Evolutionary conservation across 257 asterid genomes (phyloP), one percentile per base, ranked within the genome.

Genomic region (Perilla frutescens): DNA sequence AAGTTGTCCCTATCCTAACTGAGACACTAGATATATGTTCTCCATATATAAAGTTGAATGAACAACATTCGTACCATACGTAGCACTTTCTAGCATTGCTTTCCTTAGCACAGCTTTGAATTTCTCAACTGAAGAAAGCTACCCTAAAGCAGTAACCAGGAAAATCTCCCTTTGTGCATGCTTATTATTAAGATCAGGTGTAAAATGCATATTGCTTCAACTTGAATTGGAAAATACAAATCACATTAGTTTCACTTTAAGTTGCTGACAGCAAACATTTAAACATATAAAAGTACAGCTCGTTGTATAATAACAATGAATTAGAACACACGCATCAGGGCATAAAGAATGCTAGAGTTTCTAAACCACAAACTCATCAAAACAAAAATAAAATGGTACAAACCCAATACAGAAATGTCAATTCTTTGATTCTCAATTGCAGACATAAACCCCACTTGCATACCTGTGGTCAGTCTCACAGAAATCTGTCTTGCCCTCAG

Each of bases 401-500:
- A 66, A 62, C 4, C 56, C 81, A 12, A 55, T 53, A 62, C 53
- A 10, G 20, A 53, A 65, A 73, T 44, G 69, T 82, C 26, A 69
- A 39, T 62, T 51, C 64, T 59, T 57, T 57, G 34, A 6, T 3
- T 58, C 77, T 88, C 74, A 94, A 75, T 86, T 87, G 95, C 95
- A 91, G 47, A 87, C 70, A 78, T 91, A 90, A 73, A 72, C 81
- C 72, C 96, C 96, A 72, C 91, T 91, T 7, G 81, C 83, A 76
- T 83, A 90, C 96, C 92, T 91, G 94, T 90, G 96, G 62, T 87
- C 96, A 51, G 80, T 87, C 88, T 88, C 97, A 66, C 86, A 94
- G 80, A 94, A 94, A 43, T 90, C 97, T 4, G 79, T 74, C 76
- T 86, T 90, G 43, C 97, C 99, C 79, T 91, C 96, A 45, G 97